Percentiles rank a stretch among this genome's conserved stretches.
Conservation (phyloP, 2,329 filamentous ascomycete genomes). For the Penicillium sp. region DNA sequence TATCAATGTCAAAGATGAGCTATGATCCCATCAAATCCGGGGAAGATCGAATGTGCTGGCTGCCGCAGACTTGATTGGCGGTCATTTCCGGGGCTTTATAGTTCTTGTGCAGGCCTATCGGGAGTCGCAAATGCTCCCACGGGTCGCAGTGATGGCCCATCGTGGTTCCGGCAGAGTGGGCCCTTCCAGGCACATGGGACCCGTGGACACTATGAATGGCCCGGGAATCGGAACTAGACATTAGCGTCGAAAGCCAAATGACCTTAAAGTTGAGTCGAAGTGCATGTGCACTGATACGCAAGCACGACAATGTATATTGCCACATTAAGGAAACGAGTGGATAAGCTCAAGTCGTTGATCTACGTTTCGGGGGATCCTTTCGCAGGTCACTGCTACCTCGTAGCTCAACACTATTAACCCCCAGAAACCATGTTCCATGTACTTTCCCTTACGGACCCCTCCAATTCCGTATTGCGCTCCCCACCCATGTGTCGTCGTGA, state of each 20-base stretch:
- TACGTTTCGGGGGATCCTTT: neutral
- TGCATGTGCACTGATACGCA: neutral
- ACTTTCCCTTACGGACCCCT: conserved; percentile 5
- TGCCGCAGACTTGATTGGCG: conserved; percentile 15
- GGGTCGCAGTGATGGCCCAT: conserved; percentile 8
- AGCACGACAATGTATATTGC: neutral
- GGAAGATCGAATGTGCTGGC: conserved; percentile 15
- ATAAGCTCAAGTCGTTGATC: neutral
- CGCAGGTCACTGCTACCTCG: neutral
- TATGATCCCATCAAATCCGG: conserved; percentile 12
- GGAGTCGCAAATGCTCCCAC: conserved; percentile 6
- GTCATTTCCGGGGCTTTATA: neutral
- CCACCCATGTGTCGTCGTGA: conserved; percentile 34
- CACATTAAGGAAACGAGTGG: neutral
- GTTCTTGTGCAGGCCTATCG: conserved; percentile 5
- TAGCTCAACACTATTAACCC: neutral
- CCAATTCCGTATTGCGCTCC: conserved; percentile 8
- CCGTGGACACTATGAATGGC: conserved; percentile 13
- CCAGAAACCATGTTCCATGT: neutral
- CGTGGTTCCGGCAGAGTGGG: neutral
- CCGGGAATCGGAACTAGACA: neutral
- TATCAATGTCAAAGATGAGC: neutral
- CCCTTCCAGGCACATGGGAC: conserved; percentile 12
- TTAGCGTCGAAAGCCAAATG: conserved; percentile 17
- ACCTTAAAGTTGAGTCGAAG: conserved; percentile 19